Base-by-base conservation (phyloP, 352 stramenopile genomes). In the Pythium scleroteichum region DNA sequence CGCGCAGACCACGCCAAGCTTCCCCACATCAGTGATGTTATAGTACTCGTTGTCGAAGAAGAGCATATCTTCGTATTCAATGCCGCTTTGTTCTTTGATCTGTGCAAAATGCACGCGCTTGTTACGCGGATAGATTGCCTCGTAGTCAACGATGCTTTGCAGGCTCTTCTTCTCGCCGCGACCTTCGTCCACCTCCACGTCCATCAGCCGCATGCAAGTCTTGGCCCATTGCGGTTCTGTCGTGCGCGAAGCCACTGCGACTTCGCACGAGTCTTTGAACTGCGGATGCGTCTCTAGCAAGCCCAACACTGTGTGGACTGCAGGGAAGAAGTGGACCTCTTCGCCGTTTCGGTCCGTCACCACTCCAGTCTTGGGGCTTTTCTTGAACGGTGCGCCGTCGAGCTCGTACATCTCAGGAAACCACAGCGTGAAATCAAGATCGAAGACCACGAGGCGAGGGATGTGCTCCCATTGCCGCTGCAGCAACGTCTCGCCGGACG, bases 11-110 rank as follows among this genome's bases (percentile, higher is more conserved):
- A 96, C 87, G 12, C 87, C 87, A 4, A 97, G 59, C 20, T 62
- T 52, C 19, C 74, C 60, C 23, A 97, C 79, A 53, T 90, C 71
- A 19, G 64, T 46, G 47, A 92, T 88, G 71, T 97, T 97, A 60
- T 82, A 76, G 33, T 76, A 78, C 68, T 97, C 87, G 61, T 97
- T 97, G 76, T 99, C 95, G 71, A 98, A 99, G 75, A 99, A 99
- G 33, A 99, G 78, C 95, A 99, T 99, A 56, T 96, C 81, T 70
- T 97, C 79, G 68, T 97, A 98, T 23, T 71, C 69, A 47, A 99
- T 83, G 29, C 84, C 80, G 40, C 90, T 98, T n/a, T 90, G 40
- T 47, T 97, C 80, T 53, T 88, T 76, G 27, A 99, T 67, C 54
- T 92, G 76, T 53, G 90, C 86, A 72, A 99, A 99, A 79, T 99